Conservation (phyloP, 2,329 filamentous ascomycete species). For the Talaromyces sp. region DNA sequence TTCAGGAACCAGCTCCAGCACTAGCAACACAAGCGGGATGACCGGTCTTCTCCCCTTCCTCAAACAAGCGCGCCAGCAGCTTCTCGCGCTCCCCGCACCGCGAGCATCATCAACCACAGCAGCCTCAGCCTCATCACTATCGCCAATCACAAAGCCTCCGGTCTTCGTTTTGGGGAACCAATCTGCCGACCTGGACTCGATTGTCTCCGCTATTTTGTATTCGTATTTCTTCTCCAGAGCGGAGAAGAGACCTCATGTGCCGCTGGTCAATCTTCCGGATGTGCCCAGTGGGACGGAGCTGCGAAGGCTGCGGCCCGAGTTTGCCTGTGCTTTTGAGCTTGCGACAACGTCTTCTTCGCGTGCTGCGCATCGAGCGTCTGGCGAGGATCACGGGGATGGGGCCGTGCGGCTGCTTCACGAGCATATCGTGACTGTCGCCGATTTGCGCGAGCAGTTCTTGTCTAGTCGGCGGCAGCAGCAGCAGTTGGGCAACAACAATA, state of each 20-base stretch:
- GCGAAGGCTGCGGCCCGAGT: slow-evolving; percentile 51
- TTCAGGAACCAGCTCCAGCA: not conserved
- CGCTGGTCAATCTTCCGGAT: slow-evolving; percentile 53
- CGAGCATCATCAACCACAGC: slow-evolving; percentile 19
- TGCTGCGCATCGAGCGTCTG: not conserved
- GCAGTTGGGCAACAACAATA: no score
- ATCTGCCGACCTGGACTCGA: slow-evolving; percentile 57
- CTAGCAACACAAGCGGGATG: not conserved
- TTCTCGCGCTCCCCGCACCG: slow-evolving; percentile 15
- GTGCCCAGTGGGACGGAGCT: slow-evolving; percentile 43
- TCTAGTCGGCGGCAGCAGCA: no score
- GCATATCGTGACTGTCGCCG: slow-evolving; percentile 36
- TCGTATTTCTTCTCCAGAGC: slow-evolving; percentile 51
- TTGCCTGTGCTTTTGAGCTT: slow-evolving; percentile 51
- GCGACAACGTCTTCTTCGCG: slow-evolving; percentile 32
- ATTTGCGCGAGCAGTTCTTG: slow-evolving; percentile 19
- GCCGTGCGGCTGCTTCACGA: slow-evolving; percentile 23
- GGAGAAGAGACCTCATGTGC: slow-evolving; percentile 43
- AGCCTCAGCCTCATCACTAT: not conserved
- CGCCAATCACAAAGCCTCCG: slow-evolving; percentile 13
- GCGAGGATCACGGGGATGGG: slow-evolving; percentile 13
- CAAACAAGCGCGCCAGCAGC: slow-evolving; percentile 23
- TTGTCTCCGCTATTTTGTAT: slow-evolving; percentile 57
- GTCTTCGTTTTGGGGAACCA: slow-evolving; percentile 41
- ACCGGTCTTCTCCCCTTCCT: slow-evolving; percentile 31